These are phyloP conservation scores for Vachellia collinsii DNA, from an alignment of 306 rosid genomes.

Conservation along the genomic window DNA sequence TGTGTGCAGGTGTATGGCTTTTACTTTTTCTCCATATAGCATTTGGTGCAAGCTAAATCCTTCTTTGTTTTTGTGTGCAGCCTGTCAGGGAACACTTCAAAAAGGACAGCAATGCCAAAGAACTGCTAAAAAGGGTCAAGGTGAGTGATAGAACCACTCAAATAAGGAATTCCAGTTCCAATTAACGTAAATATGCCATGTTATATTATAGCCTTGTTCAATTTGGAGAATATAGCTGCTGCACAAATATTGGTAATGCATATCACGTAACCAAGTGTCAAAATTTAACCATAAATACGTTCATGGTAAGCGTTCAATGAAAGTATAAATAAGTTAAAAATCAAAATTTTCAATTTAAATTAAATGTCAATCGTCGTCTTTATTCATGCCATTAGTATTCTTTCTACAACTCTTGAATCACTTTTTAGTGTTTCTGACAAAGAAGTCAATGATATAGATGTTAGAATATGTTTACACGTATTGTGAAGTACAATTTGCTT, in stretches of 20 bases:
- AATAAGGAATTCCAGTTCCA: neutral
- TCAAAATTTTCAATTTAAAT: neutral
- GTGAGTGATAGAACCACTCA: conserved; percentile 39
- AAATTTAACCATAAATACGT: neutral
- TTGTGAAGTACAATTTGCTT: neutral
- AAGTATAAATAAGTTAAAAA: neutral
- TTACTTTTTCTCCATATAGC: conserved; percentile 11
- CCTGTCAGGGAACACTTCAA: conserved; percentile 82
- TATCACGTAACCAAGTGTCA: neutral
- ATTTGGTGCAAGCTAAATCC: conserved; percentile 12
- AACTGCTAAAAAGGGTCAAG: conserved; percentile 75
- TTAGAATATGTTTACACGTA: neutral
- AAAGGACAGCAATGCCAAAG: conserved; percentile 68
- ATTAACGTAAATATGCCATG: neutral
- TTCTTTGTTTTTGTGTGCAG: conserved; percentile 49
- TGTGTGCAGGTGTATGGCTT: neutral
- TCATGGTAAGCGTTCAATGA: neutral
- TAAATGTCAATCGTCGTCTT: neutral
- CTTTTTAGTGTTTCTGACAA: neutral
- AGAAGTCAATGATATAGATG: neutral
- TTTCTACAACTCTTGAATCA: neutral
- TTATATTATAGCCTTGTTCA: conserved; percentile 1
- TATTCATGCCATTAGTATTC: neutral
- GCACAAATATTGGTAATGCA: neutral
- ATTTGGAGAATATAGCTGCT: neutral